A percentile compares a stretch with the other conserved stretches of the same genome.
These are phyloP conservation scores for Magnolia officinalis DNA, from an alignment of 164 flowering plant genomes.

Conservation along the genomic window DNA sequence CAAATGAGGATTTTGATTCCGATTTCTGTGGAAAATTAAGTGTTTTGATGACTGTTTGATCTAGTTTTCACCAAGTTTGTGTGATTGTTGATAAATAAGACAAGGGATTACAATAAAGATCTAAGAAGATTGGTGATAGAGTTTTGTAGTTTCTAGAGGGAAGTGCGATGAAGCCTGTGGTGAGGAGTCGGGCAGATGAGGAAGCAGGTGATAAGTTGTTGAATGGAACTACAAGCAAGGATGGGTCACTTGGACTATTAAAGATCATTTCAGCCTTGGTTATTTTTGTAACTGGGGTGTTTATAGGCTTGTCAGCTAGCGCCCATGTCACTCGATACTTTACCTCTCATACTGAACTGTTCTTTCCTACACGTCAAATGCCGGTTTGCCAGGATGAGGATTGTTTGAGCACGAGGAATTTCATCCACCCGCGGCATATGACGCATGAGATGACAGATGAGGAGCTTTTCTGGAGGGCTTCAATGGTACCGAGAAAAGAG, in stretches of 20 bases:
- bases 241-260: constrained; percentile 20
- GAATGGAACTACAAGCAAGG: constrained; percentile 13
- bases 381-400: constrained; percentile 9
- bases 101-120: not conserved
- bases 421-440: constrained; percentile 19
- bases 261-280: constrained; percentile 26
- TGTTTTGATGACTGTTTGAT: not conserved
- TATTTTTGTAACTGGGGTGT: constrained; percentile 27
- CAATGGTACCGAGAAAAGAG: constrained; percentile 28
- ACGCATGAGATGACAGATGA: constrained; percentile 31
- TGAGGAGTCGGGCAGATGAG: constrained; percentile 16
- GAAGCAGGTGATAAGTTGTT: constrained; percentile 19
- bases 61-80: not conserved
- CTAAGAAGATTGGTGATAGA: not conserved
- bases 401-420: constrained; percentile 17
- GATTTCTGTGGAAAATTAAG: not conserved
- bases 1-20: not conserved
- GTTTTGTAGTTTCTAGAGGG: not conserved
- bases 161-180: constrained; percentile 16
- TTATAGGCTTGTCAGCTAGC: constrained; percentile 31
- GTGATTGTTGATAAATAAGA: not conserved
- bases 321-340: constrained; percentile 19
- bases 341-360: constrained; percentile 18
- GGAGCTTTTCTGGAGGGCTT: constrained; percentile 38
- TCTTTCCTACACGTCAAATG: constrained; percentile 11